A percentile compares a stretch with the other conserved stretches of the same genome.
Evolutionary conservation across 2,329 filamentous ascomycete species (phyloP).

Genomic region (Madurella mycetomatis): DNA sequence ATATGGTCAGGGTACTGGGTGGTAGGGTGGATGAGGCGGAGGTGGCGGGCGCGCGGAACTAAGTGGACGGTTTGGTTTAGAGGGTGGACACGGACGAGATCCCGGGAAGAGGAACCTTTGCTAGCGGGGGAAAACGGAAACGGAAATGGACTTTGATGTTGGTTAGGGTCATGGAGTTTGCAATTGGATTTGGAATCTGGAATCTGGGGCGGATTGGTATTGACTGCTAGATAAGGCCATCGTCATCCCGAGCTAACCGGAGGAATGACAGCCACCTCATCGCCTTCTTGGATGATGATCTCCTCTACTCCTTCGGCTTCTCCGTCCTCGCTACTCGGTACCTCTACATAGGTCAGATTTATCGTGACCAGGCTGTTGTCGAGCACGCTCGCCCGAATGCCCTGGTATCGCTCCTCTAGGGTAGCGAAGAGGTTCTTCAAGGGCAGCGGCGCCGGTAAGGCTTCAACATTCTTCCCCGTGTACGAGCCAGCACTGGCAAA

Average conservation of each 20-base stretch:
- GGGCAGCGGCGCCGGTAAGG: conserved; percentile 61
- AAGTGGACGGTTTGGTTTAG: too few relatives aligned
- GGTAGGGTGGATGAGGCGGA: conserved; percentile 1
- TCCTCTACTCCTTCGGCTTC: conserved; percentile 40
- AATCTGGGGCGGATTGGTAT: background rate
- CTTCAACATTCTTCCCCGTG: conserved; percentile 64
- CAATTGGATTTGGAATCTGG: background rate
- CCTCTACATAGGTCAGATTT: conserved; percentile 76
- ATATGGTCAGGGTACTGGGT: conserved; percentile 13
- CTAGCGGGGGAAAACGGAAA: background rate
- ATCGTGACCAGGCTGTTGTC: conserved; percentile 71
- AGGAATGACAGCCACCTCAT: conserved; percentile 84
- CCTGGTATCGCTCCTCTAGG: conserved; percentile 66
- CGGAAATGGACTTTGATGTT: background rate
- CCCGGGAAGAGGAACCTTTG: background rate
- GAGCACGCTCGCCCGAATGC: conserved; percentile 65
- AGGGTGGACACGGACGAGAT: background rate
- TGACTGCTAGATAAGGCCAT: background rate
- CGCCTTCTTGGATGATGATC: conserved; percentile 62
- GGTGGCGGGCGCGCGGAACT: background rate
- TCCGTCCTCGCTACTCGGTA: conserved; percentile 39
- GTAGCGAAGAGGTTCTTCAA: conserved; percentile 59
- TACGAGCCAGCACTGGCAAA: conserved; percentile 72
- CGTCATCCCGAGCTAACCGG: conserved; percentile 77
- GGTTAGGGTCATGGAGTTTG: background rate